These are phyloP conservation scores for Glycine soja DNA, from an alignment of 306 rosid species.

Conservation along the genomic window DNA sequence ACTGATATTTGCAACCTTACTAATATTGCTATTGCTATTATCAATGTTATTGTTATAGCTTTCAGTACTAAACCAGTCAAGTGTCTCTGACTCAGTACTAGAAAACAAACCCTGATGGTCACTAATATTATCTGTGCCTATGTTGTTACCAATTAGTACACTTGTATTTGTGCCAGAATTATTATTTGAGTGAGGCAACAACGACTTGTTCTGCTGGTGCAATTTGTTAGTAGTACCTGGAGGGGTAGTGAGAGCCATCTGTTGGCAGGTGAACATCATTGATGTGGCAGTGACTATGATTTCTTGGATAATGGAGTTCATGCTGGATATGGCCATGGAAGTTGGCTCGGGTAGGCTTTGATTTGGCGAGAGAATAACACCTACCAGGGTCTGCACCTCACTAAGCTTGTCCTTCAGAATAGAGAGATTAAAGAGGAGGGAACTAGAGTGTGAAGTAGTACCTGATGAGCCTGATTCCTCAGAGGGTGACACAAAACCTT, in stretches of 20 bases:
- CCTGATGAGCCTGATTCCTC: slow-evolving; percentile 42
- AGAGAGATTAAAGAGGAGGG: slow-evolving; percentile 75
- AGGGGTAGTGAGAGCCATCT: slow-evolving; percentile 51
- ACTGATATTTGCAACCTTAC: slow-evolving; percentile 41
- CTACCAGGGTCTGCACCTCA: slow-evolving; percentile 63
- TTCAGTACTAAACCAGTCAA: slow-evolving; percentile 59
- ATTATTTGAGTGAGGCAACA: slow-evolving; percentile 34
- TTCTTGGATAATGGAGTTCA: slow-evolving; percentile 74
- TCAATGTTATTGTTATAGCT: slow-evolving; percentile 39
- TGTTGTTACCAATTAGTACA: slow-evolving; percentile 10
- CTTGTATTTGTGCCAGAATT: slow-evolving; percentile 11
- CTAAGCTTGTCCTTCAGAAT: slow-evolving; percentile 71
- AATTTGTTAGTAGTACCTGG: slow-evolving; percentile 50
- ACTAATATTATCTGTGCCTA: slow-evolving; percentile 33
- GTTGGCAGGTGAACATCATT: slow-evolving; percentile 78
- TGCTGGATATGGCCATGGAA: slow-evolving; percentile 57
- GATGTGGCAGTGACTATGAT: slow-evolving; percentile 77
- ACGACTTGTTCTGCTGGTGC: background rate
- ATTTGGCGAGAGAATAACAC: slow-evolving; percentile 59
- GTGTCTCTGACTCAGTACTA: slow-evolving; percentile 46
- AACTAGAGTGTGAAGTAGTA: background rate
- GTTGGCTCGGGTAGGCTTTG: slow-evolving; percentile 49
- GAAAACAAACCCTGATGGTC: slow-evolving; percentile 47
- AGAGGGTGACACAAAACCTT: too few relatives aligned
- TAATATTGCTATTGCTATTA: background rate